phyloP scores from a whole-genome alignment of 1,284 basidiomycete genomes.

The Chalciporus sp. region DNA sequence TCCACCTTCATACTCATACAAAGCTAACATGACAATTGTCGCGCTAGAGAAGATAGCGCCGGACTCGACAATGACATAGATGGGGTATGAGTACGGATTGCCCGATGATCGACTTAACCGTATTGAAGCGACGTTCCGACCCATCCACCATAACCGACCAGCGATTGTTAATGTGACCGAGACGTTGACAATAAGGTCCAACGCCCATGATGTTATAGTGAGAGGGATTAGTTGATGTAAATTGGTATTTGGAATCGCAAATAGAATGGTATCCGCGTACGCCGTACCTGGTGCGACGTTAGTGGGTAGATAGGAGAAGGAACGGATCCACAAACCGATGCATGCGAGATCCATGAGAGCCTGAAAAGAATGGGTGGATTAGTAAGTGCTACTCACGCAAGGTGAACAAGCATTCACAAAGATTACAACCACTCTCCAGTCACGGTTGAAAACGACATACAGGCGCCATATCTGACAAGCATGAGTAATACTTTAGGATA shows the following conservation, averaged over 20 bases:
- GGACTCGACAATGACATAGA: conserved; percentile 19
- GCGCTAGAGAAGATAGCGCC: conserved; percentile 18
- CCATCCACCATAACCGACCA: conserved; percentile 18
- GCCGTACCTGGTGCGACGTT: conserved; percentile 8
- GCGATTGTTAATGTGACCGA: conserved; percentile 21
- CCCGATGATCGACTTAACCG: background rate
- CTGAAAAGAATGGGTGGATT: background rate
- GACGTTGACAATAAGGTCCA: conserved; percentile 18
- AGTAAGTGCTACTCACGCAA: background rate
- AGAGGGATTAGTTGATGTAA: conserved; percentile 9
- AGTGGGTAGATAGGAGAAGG: background rate
- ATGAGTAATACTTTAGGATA: conserved; percentile 1
- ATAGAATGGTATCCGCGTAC: conserved; percentile 16
- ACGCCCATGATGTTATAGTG: conserved; percentile 15
- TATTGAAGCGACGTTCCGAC: conserved; percentile 12
- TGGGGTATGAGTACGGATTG: conserved; percentile 16
- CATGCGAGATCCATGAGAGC: conserved; percentile 19
- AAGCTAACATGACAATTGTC: conserved; percentile 16
- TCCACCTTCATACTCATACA: conserved; percentile 14
- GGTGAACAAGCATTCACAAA: conserved; percentile 7
- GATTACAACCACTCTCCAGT: conserved; percentile 14
- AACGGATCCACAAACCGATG: conserved; percentile 11
- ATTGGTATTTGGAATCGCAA: conserved; percentile 13
- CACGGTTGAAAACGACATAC: conserved; percentile 17
- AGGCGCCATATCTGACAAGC: conserved; percentile 17